Evolutionary conservation across 2,329 filamentous ascomycete species (phyloP), one percentile per base, ranked within the genome.

Genomic region (Fusarium algeriense): DNA sequence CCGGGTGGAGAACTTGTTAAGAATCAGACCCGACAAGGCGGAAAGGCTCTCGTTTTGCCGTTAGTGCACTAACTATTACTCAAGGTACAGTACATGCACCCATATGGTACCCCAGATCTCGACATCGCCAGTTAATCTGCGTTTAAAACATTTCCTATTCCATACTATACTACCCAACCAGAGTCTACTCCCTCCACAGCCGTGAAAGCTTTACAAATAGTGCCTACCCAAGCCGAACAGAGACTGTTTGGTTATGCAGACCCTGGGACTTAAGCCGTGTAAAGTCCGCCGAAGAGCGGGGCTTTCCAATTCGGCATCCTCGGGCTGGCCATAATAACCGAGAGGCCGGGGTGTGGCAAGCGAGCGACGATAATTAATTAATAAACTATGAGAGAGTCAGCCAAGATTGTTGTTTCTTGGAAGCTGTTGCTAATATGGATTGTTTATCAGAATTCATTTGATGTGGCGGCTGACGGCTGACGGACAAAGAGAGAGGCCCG

Each of bases 251-350:
- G 44, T 65, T 54, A 67, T 71, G 50, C 40, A 55, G 40, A 30
- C 52, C 40, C 38, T 74, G 73, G 73, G 71, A 67, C 62, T 75
- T 74, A 75, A 62, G 50, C 60, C 55, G 35, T 63, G 38, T 72
- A 69, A 75, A 75, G 69, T 75, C 73, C 73, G 73, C 64, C 56
- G 40, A 49, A 45, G 40, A 64, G 67, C 64, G 69, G 73, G 71
- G 64, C 58, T 46, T 49, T 48, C 30, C 45, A 38, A 60, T 56
- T 67, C 71, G 73, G 73, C 52, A 59, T 35, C 32, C 38, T 75
- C 73, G 73, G 73, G 65, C 67, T 52, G 64, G 54, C 41, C n/a
- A 49, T 43, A 62, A 49, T 57, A 44, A 44, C 73, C 73, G 73
- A 75, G 59, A 45, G 55, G 56, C 64, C 57, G 60, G 48, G 48